Conservation (phyloP, 805 yeast species). For the Monosporozyma siamensis region DNA sequence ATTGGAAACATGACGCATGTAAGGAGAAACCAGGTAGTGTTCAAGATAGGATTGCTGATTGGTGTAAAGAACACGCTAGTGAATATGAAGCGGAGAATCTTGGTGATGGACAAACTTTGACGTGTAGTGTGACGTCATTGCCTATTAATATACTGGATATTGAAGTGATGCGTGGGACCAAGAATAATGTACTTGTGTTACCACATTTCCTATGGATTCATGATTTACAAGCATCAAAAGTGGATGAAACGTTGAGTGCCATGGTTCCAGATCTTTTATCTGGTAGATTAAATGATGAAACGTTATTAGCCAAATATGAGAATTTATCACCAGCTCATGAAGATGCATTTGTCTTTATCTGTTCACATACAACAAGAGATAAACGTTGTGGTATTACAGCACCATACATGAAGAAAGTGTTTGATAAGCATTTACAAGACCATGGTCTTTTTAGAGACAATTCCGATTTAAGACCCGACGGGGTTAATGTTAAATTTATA, state of each 20-base stretch:
- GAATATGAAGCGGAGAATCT: constrained; percentile 19
- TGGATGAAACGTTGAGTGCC: constrained; percentile 35
- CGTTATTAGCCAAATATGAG: constrained; percentile 19
- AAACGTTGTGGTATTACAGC: constrained; percentile 92
- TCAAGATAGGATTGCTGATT: constrained; percentile 36
- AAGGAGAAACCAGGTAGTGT: constrained; percentile 36
- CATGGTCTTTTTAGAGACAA: constrained; percentile 64
- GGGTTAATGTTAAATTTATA: constrained; percentile 59
- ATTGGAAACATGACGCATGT: constrained; percentile 76
- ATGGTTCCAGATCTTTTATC: constrained; percentile 36
- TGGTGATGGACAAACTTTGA: constrained; percentile 18
- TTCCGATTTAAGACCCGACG: constrained; percentile 66
- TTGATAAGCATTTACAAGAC: constrained; percentile 64
- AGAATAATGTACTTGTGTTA: constrained; percentile 54
- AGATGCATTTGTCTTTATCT: constrained; percentile 53
- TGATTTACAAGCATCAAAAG: constrained; percentile 38
- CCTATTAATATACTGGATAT: constrained; percentile 39
- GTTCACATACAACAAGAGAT: constrained; percentile 88
- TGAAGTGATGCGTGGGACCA: constrained; percentile 34
- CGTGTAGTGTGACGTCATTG: constrained; percentile 41
- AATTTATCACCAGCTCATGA: constrained; percentile 33
- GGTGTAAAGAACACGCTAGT: constrained; percentile 27
- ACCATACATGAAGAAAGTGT: constrained; percentile 73
- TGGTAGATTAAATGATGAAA: constrained; percentile 22
- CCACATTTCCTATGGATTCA: constrained; percentile 70